Evolutionary conservation across 2,329 filamentous ascomycete species (phyloP), one percentile per base, ranked within the genome.

Genomic region (Alternaria brassicae): DNA sequence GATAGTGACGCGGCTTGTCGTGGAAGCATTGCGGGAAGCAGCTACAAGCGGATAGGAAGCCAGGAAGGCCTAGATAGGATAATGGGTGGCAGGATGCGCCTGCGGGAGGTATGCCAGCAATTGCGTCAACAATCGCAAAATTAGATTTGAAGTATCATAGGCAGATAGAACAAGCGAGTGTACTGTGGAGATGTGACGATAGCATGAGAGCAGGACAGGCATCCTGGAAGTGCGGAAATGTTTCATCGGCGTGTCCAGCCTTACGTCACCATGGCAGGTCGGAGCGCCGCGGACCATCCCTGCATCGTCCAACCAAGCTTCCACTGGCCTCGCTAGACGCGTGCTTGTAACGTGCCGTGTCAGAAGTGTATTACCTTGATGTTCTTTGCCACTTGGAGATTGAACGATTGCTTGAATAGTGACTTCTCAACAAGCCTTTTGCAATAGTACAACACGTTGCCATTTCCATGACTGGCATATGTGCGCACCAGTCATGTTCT

Each of bases 1-100:
- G 69, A 67, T 47, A 74, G 61, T 59, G 71, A 70, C 41, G 68
- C 65, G 50, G 70, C 66, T 44, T 73, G 70, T 66, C 74, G 73
- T 57, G 68, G 59, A 28, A 75, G 66, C 72, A 76, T 76, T 39
- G 63, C 61, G 60, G 15, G 52, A 42, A 50, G 25, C 54, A 56
- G 53, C 41, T 44, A 57, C 55, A 41, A 40, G 58, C 41, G 51
- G 48, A 39, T 25, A 27, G 45, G n/a, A 28, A 58, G 48, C 53
- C 19, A 40, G 54, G n/a, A 36, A 3, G 27, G 27, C 15, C 32
- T 7, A 19, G 37, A 15, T 28, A n/a, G 9, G 6, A 37, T n/a
- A 36, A 36, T 13, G 10, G 41, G n/a, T 21, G n/a, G 49, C 19
- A 47, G 19, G 40, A 36, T 17, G 32, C 41, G 49, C 37, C 36